phyloP scores from a whole-genome alignment of 164 flowering plant species.

The Chimonanthus salicifolius region DNA sequence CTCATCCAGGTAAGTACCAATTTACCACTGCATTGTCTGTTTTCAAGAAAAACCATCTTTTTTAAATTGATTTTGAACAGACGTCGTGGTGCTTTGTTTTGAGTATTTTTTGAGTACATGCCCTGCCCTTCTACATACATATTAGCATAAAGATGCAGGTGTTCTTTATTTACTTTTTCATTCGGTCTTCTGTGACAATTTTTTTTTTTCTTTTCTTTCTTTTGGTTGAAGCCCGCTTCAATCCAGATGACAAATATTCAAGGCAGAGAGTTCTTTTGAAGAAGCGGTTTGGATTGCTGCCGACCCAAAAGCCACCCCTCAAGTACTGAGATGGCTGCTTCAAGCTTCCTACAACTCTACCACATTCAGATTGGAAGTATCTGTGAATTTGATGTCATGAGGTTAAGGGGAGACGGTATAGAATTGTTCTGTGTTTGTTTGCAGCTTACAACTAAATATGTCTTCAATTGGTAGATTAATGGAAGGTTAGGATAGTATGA shows the following conservation, averaged over 20 bases:
- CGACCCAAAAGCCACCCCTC: constrained; percentile 68
- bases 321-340: constrained; percentile 47
- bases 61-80: background rate
- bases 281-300: constrained; percentile 89
- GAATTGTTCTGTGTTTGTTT: no score
- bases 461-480: no score
- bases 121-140: no score
- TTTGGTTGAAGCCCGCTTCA: constrained; percentile 77
- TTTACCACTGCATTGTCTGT: background rate
- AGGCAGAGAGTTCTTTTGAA: constrained; percentile 86
- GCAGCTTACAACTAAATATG: no score
- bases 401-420: no score
- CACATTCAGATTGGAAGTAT: no score
- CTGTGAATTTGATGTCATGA: no score
- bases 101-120: background rate
- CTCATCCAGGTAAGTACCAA: constrained; percentile 73
- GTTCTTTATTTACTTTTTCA: background rate
- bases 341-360: no score
- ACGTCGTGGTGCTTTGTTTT: background rate
- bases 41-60: background rate
- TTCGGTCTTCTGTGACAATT: background rate
- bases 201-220: background rate
- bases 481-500: no score
- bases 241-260: constrained; percentile 93
- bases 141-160: background rate